Evolutionary conservation across 1,139 yeast species (phyloP).

Genomic region (Suhomyces kunorum): DNA sequence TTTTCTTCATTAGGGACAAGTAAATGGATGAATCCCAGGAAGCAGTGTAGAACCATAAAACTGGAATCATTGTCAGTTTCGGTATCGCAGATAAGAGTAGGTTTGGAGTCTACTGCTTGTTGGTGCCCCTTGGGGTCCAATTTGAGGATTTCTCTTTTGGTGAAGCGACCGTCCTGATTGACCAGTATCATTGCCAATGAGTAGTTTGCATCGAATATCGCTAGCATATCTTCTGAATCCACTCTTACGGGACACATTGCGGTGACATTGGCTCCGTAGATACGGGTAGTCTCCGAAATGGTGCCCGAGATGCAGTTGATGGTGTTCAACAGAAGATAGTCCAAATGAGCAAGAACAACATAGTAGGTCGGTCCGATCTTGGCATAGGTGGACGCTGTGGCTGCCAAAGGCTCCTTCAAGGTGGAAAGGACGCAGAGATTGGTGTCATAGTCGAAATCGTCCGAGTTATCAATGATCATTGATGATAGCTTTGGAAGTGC

Average conservation of each 20-base stretch:
- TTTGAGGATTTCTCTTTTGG: constrained; percentile 12
- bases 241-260: constrained; percentile 13
- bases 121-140: constrained; percentile 34
- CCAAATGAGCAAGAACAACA: constrained; percentile 10
- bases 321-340: constrained; percentile 20
- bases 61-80: constrained; percentile 9
- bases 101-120: constrained; percentile 27
- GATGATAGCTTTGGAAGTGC: no score
- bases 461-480: constrained; percentile 8
- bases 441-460: constrained; percentile 10
- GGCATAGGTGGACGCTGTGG: constrained; percentile 1
- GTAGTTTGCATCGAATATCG: constrained; percentile 18
- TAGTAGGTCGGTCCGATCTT: constrained; percentile 1
- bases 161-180: not conserved
- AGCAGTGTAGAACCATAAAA: constrained; percentile 30
- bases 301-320: constrained; percentile 6
- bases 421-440: constrained; percentile 9
- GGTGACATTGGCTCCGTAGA: constrained; percentile 21
- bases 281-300: constrained; percentile 16
- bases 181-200: constrained; percentile 12
- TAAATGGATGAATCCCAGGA: constrained; percentile 32
- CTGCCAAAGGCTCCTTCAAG: constrained; percentile 6
- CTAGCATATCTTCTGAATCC: constrained; percentile 13
- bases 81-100: constrained; percentile 19
- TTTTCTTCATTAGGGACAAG: constrained; percentile 14